Percentiles rank a stretch among this genome's conserved stretches.
Conservation (phyloP, 495 filamentous ascomycete genomes). For the Penicillium mononematosum region DNA sequence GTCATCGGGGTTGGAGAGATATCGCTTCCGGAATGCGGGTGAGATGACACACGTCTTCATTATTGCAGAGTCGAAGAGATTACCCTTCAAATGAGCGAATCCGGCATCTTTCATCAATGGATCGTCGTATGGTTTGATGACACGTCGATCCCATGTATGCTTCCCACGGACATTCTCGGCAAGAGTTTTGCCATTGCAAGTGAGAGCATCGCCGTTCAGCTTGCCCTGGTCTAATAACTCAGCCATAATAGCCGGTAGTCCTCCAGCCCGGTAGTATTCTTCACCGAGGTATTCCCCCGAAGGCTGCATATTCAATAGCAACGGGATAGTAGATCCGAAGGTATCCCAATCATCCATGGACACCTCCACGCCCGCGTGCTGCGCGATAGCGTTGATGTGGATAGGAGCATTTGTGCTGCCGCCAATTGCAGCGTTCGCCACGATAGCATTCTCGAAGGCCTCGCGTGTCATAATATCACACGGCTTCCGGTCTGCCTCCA, state of each 20-base stretch:
- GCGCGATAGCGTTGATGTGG: slow-evolving; percentile 55
- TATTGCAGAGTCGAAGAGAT: slow-evolving; percentile 53
- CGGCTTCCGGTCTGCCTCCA: slow-evolving; percentile 51
- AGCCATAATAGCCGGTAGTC: slow-evolving; percentile 54
- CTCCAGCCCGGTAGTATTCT: slow-evolving; percentile 54
- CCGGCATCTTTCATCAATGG: slow-evolving; percentile 51
- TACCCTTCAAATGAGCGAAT: slow-evolving; percentile 51
- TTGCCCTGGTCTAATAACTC: slow-evolving; percentile 50
- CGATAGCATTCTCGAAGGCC: slow-evolving; percentile 57
- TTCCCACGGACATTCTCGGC: slow-evolving; percentile 44
- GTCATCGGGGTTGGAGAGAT: slow-evolving; percentile 50
- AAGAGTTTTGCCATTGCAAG: slow-evolving; percentile 45
- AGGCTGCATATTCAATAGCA: slow-evolving; percentile 55
- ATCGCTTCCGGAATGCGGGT: slow-evolving; percentile 44
- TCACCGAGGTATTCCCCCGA: slow-evolving; percentile 52
- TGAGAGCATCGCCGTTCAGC: slow-evolving; percentile 40
- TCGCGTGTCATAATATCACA: slow-evolving; percentile 56
- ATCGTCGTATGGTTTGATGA: slow-evolving; percentile 45
- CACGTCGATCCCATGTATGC: slow-evolving; percentile 44
- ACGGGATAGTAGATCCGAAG: slow-evolving; percentile 48
- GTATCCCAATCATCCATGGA: slow-evolving; percentile 55
- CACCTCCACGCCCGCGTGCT: slow-evolving; percentile 52
- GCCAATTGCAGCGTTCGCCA: slow-evolving; percentile 53
- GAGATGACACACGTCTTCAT: slow-evolving; percentile 60
- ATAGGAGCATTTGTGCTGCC: slow-evolving; percentile 59